Base-by-base conservation (phyloP, 805 yeast genomes). In the Peterozyma toletana region DNA sequence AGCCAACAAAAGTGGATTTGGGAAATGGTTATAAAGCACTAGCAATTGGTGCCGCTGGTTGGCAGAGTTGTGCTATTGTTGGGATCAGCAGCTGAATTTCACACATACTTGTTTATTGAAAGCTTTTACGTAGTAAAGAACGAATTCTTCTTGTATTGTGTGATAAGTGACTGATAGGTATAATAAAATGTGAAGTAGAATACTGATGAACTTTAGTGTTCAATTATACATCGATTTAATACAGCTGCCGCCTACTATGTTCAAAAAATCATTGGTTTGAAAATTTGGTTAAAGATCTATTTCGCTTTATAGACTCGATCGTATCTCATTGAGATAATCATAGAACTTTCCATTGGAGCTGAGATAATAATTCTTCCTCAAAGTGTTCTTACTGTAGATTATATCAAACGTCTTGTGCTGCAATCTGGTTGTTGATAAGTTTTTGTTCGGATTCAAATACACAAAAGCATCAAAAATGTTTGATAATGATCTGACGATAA, bases 41-140 rank as follows among this genome's bases (percentile, higher is more conserved):
- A 16, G 79, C 80, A 0, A 71, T 83, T 31, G 73, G 85, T 1
- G 87, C 90, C 6, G 81, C 80, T 13, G 95, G 93, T 1, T 85
- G 91, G 91, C 93, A 85, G 46, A 75, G 87, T 5, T 78, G 81
- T 37, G 89, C 88, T 1, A 64, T 85, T 42, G 64, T 77, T 13
- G 33, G 33, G 27, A 21, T 21, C 7, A 21, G 27, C 27, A 21
- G 27, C 27, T 21, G 7, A 7, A 4, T 21, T 21, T 21, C 27
- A 21, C 27, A 7, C 7, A 21, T 21, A 5, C 7, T 21, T 21
- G 27, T 21, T 4, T 21, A 5, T 21, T 21, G 4, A 21, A 21
- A 21, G 27, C 4, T 21, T 21, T 21, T 21, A n/a, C n/a, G n/a
- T n/a, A n/a, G n/a, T n/a, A n/a, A 21, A 21, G 27, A 21, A 7